Percentiles rank a stretch among this genome's conserved stretches.
Evolutionary conservation across 495 filamentous ascomycete species (phyloP).

Genomic region (Recurvomyces mirabilis): DNA sequence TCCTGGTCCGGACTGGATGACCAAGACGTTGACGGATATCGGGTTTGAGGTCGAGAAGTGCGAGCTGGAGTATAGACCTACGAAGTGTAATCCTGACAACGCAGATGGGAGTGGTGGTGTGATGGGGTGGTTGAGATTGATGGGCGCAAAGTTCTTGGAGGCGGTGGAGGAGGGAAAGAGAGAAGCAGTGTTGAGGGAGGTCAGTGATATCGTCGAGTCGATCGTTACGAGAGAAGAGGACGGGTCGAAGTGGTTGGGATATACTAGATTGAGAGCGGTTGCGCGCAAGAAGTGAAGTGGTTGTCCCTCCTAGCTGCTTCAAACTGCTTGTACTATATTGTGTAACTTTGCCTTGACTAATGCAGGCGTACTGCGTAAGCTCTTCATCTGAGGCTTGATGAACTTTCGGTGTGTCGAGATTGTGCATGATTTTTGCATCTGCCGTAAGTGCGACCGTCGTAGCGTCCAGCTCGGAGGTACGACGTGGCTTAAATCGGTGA

Average conservation of each 20-base stretch:
- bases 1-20: conserved; percentile 49
- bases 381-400: too few relatives aligned
- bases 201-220: conserved; percentile 41
- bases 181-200: conserved; percentile 42
- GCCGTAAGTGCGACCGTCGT: too few relatives aligned
- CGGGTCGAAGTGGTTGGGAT: conserved; percentile 53
- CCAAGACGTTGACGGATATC: conserved; percentile 37
- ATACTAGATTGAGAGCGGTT: conserved; percentile 58
- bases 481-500: too few relatives aligned
- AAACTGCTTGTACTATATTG: too few relatives aligned
- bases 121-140: conserved; percentile 60
- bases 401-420: too few relatives aligned
- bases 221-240: conserved; percentile 42
- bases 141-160: conserved; percentile 48
- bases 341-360: too few relatives aligned
- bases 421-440: too few relatives aligned
- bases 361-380: too few relatives aligned
- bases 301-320: too few relatives aligned
- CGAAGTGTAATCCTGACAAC: conserved; percentile 41
- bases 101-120: conserved; percentile 41
- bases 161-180: conserved; percentile 42
- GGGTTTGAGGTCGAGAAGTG: conserved; percentile 51
- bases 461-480: too few relatives aligned
- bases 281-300: conserved; percentile 44
- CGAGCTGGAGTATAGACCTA: conserved; percentile 57